Evolutionary conservation across 2,329 filamentous ascomycete species (phyloP), one percentile per base, ranked within the genome.

Genomic region (Cercospora zeae-maydis): DNA sequence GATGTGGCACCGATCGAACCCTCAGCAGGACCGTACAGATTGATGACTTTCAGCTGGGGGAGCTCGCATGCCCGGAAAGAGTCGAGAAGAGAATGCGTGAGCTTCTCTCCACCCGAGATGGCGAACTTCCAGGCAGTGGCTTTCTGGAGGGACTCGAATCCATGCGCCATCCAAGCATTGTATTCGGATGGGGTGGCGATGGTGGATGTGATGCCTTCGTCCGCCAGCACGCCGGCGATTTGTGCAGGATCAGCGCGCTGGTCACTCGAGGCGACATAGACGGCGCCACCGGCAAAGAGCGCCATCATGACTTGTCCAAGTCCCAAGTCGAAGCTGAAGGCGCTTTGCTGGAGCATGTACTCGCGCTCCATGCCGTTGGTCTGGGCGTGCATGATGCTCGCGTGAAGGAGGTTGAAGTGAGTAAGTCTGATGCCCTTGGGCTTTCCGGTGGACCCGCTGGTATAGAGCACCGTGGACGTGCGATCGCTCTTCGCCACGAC

Each of bases 111-210:
- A 3, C 70, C 77, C 0, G 16, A 57, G 13, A 69, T 67, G 0
- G 76, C 77, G 16, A 59, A 57, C 5, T 61, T 56, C 75, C 76
- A 79, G 0, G n/a, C 14, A 0, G 34, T 56, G n/a, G 54, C 31
- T 8, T 51, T n/a, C 11, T 16, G 14, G 8, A 58, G 31, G 33
- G 45, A 27, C 6, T 31, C 34, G 3, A 14, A 19, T 11, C 42
- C 62, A 24, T 58, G 58, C n/a, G 51, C n/a, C 6, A 74, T 5
- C 69, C 69, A 71, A 19, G 55, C 30, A 0, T 19, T 4, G 52
- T 77, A 78, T 63, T 82, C 79, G 0, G 81, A 77, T 0, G 80
- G 79, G 0, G 77, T 80, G 2, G 72, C 73, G 1, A 61, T 66
- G 0, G 78, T 81, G 47, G 69, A 72, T 0, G 76, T 78, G 45